Percentiles rank a stretch among this genome's conserved stretches.
These are phyloP conservation scores for Sporisorium iseilematis-ciliati DNA, from an alignment of 1,284 basidiomycete species.

Conservation along the genomic window DNA sequence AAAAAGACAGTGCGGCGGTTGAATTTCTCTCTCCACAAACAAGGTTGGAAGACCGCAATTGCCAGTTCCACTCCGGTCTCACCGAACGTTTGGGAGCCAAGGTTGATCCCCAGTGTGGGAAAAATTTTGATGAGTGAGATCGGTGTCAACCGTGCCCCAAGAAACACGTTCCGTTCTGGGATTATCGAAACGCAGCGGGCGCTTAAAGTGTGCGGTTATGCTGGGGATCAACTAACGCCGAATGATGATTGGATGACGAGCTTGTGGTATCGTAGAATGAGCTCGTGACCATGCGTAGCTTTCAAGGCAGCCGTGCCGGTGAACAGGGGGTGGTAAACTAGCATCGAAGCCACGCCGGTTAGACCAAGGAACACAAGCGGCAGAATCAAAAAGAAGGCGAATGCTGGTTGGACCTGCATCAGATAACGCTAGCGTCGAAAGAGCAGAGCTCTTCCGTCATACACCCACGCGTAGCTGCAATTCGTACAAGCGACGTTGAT, in stretches of 20 bases:
- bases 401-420: conserved; percentile 7
- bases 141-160: not conserved
- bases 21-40: not conserved
- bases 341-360: too few relatives aligned
- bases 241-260: not conserved
- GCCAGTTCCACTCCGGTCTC: not conserved
- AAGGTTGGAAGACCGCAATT: conserved; percentile 9
- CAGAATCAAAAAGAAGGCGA: too few relatives aligned
- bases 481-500: too few relatives aligned
- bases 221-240: not conserved
- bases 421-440: not conserved
- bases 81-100: not conserved
- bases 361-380: not conserved
- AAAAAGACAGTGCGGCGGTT: not conserved
- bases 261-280: not conserved
- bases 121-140: not conserved
- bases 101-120: not conserved
- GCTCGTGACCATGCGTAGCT: conserved; percentile 4
- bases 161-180: too few relatives aligned
- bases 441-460: too few relatives aligned
- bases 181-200: not conserved
- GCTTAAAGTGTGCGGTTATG: not conserved
- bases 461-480: too few relatives aligned
- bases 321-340: too few relatives aligned
- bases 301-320: too few relatives aligned